phyloP scores from a whole-genome alignment of 2,329 filamentous ascomycete genomes.

The Venturia asperata region DNA sequence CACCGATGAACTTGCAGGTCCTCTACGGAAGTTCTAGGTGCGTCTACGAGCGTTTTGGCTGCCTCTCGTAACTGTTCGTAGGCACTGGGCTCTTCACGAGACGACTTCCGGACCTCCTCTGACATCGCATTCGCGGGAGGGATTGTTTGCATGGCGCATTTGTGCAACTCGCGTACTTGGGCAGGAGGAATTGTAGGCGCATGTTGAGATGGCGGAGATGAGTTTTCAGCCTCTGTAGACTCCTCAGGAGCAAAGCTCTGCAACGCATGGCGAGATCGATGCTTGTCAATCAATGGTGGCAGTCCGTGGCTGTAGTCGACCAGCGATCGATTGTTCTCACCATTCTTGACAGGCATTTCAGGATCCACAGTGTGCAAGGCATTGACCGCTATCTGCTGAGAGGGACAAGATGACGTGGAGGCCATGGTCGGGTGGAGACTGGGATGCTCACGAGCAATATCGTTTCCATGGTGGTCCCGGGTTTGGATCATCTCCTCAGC shows the following conservation, averaged over 20 bases:
- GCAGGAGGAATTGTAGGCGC: background rate
- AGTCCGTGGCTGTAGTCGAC: conserved; percentile 15
- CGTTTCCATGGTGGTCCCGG: conserved; percentile 3
- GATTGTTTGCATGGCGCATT: background rate
- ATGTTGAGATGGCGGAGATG: background rate
- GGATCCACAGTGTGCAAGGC: background rate
- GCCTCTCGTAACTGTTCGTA: conserved; percentile 8
- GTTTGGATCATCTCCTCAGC: background rate
- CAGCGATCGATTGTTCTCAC: background rate
- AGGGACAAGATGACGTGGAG: background rate
- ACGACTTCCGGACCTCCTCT: background rate
- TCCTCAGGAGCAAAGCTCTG: conserved; percentile 19
- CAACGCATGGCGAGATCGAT: conserved; percentile 20
- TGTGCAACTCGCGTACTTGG: background rate
- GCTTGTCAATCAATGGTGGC: conserved; percentile 4
- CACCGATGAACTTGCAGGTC: conserved; percentile 7
- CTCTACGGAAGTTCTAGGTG: background rate
- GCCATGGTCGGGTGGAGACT: background rate
- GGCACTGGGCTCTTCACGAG: background rate
- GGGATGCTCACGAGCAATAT: conserved; percentile 1
- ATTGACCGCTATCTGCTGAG: conserved; percentile 8
- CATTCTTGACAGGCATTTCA: background rate
- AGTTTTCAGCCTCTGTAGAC: background rate
- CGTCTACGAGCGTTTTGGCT: background rate
- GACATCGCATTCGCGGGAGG: background rate